These are phyloP conservation scores for Centrapalus pauciflorus DNA, from an alignment of 129 eudicot species.

Conservation along the genomic window DNA sequence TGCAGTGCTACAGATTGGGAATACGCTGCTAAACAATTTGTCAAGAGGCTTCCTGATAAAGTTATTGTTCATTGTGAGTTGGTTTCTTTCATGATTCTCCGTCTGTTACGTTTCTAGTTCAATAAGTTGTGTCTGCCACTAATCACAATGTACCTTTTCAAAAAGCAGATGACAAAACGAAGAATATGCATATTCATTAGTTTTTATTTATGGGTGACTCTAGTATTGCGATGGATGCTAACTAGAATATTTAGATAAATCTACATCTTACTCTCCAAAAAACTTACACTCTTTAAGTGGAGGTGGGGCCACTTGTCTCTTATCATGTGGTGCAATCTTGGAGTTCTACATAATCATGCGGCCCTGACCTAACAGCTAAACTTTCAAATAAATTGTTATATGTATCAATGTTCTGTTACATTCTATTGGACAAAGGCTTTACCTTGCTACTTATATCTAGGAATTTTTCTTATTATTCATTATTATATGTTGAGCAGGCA, in stretches of 20 bases:
- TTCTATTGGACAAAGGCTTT: not conserved
- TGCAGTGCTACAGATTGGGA: conserved; percentile 86
- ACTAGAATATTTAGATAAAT: not conserved
- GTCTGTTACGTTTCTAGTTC: not conserved
- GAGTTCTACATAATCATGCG: not conserved
- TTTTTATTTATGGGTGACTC: not conserved
- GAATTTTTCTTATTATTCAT: conserved; percentile 2
- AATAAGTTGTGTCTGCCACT: not conserved
- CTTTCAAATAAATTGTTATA: not conserved
- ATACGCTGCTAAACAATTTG: conserved; percentile 83
- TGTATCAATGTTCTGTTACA: not conserved
- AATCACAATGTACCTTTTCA: conserved; percentile 4
- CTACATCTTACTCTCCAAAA: not conserved
- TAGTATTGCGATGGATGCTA: not conserved
- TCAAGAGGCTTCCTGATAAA: conserved; percentile 64
- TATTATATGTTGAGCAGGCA: conserved; percentile 49
- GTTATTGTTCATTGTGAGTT: conserved; percentile 85
- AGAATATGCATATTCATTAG: not conserved
- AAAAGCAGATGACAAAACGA: not conserved
- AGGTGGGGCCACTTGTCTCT: not conserved
- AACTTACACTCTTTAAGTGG: not conserved
- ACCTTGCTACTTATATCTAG: not conserved
- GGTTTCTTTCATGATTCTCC: conserved; percentile 1
- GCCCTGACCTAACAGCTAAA: not conserved
- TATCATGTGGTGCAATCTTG: not conserved